Evolutionary conservation across 2,329 filamentous ascomycete genomes (phyloP).

Genomic region (Colletotrichum endophyticum): DNA sequence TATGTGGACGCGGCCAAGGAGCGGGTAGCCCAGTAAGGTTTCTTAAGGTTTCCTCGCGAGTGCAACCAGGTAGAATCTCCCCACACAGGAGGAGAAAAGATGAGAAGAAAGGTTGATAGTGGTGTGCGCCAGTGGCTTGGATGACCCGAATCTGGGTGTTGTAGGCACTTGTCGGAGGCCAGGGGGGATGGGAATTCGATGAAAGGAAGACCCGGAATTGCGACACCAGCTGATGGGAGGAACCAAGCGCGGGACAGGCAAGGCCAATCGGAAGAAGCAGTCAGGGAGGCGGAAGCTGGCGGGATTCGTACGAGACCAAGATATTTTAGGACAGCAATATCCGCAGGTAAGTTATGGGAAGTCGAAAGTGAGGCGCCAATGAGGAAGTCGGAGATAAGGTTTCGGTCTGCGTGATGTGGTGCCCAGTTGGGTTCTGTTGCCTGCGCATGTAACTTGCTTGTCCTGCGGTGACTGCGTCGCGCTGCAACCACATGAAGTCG

Average conservation of each 20-base stretch:
- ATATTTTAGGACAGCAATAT: neutral
- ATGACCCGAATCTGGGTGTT: neutral
- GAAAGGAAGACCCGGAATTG: neutral
- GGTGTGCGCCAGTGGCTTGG: neutral
- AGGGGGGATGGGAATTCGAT: neutral
- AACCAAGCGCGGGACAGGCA: neutral
- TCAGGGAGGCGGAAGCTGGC: neutral
- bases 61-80: neutral
- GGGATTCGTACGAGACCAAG: neutral
- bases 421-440: neutral
- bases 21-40: neutral
- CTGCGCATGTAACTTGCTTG: neutral
- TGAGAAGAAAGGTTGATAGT: neutral
- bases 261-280: neutral
- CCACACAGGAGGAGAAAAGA: neutral
- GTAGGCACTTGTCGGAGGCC: slow-evolving; percentile 2
- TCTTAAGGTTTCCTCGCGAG: neutral
- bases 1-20: neutral
- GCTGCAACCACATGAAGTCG: neutral
- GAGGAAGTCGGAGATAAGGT: neutral
- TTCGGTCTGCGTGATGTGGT: neutral
- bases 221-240: neutral
- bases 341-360: neutral
- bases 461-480: neutral
- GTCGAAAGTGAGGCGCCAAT: neutral